Conservation (phyloP, 1,284 basidiomycete species). For the Xerocomus nothofagi region DNA sequence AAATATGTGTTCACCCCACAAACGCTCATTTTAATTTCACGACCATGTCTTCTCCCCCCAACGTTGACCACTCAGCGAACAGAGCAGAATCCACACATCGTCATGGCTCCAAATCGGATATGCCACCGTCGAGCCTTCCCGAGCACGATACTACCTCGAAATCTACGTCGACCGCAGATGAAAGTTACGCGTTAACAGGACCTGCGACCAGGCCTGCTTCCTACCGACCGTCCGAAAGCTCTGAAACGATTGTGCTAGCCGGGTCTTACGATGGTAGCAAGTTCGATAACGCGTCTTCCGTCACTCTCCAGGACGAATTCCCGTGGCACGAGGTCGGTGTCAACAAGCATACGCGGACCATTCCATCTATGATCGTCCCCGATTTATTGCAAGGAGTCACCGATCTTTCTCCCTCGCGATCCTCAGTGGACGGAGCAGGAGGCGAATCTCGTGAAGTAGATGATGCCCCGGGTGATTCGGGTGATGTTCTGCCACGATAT, state of each 20-base stretch:
- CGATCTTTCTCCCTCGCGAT: conserved; percentile 1
- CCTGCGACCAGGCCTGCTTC: conserved; percentile 5
- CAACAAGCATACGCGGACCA: neutral
- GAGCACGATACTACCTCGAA: neutral
- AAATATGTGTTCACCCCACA: neutral
- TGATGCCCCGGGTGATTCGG: neutral
- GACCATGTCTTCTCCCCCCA: conserved; percentile 11
- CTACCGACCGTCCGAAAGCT: conserved; percentile 1
- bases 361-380: conserved; percentile 22
- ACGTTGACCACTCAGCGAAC: neutral
- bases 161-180: neutral
- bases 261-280: neutral
- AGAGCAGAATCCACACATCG: neutral
- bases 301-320: conserved; percentile 12
- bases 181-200: neutral
- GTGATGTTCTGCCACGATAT: conserved; percentile 1
- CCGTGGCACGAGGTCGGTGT: conserved; percentile 5
- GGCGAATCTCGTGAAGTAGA: neutral
- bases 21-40: conserved; percentile 1
- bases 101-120: neutral
- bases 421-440: neutral
- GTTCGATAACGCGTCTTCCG: conserved; percentile 15
- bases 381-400: conserved; percentile 15
- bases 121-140: neutral
- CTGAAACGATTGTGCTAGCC: conserved; percentile 4